Base-by-base conservation (phyloP, 2,329 filamentous ascomycete species). In the Thermoascus crustaceus region DNA sequence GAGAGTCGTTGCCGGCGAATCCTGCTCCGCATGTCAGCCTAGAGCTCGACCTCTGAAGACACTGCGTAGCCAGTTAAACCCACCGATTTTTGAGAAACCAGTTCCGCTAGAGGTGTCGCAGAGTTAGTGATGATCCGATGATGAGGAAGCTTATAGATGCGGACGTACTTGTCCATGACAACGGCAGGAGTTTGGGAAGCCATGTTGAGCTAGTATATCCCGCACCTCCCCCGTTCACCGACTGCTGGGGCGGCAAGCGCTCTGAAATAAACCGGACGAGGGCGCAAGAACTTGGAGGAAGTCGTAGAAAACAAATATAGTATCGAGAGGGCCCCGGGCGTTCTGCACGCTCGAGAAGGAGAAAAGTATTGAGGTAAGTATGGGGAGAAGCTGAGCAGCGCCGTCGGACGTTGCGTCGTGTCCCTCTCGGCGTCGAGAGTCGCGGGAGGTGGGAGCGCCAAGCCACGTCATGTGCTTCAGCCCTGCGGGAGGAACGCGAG, bases 81-180 rank as follows among this genome's bases (percentile, higher is more conserved):
- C 71, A 95, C 91, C 91, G 67, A 98, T 82, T 75, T 98, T 98
- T 43, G 91, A 96, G 69, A 93, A 98, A 59, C 91, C 91, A 71
- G 91, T 98, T 73, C 91, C 91, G 82, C 91, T 98, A 55, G 24
- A 32, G 41, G 52, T 53, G 37, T 48, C 43, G 50, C 41, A 40
- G 48, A 47, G 58, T 72, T 56, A 69, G 66, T 50, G 20, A 35
- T 21, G 18, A 17, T 16, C 30, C 30, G 41, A 32, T 33, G 14
- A 36, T 38, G 44, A 47, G 42, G 39, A 53, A 49, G 33, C 27
- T 25, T 25, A 38, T 48, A 42, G 43, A 48, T 26, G 42, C 43
- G 41, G 48, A 76, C 86, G 69, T 82, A 95, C 91, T 98, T 98
- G 91, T 98, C 91, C 89, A 98, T 98, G 86, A 98, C 91, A 95